A percentile compares a stretch with the other conserved stretches of the same genome.
Conservation (phyloP, 2,329 filamentous ascomycete species). For the Eutypella sp. region DNA sequence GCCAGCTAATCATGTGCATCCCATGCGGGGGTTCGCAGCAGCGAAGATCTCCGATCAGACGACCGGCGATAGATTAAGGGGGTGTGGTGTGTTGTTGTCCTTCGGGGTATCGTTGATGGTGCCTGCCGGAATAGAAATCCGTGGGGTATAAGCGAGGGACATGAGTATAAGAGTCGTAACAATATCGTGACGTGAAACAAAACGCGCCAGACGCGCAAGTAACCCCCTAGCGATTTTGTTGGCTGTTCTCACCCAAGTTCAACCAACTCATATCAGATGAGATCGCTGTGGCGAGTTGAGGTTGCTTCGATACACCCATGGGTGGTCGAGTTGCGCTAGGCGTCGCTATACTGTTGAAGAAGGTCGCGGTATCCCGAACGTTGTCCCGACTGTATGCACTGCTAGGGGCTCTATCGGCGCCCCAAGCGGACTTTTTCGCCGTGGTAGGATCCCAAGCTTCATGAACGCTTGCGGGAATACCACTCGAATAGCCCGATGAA, state of each 20-base stretch:
- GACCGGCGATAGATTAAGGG: not conserved
- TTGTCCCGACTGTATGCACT: constrained; percentile 44
- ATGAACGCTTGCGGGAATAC: constrained; percentile 59
- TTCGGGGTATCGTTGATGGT: too few relatives aligned
- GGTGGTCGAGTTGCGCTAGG: constrained; percentile 23
- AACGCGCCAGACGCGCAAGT: constrained; percentile 1
- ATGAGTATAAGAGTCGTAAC: constrained; percentile 18
- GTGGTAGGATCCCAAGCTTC: constrained; percentile 50
- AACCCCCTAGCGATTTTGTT: constrained; percentile 7
- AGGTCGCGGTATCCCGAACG: constrained; percentile 33
- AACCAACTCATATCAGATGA: constrained; percentile 75
- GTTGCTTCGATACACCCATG: constrained; percentile 41
- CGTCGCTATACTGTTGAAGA: constrained; percentile 36
- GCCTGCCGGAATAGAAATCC: constrained; percentile 12
- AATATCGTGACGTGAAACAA: constrained; percentile 12
- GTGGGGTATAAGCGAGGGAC: constrained; percentile 20
- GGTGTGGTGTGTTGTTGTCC: not conserved
- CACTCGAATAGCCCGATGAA: constrained; percentile 56
- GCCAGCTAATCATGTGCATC: too few relatives aligned
- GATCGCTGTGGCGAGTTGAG: constrained; percentile 45
- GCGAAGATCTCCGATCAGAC: not conserved
- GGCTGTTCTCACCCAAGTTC: constrained; percentile 54
- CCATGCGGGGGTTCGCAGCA: not conserved
- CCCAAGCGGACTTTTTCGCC: constrained; percentile 44
- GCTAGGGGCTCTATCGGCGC: constrained; percentile 44